Evolutionary conservation across 768 basidiomycete species (phyloP), one percentile per base, ranked within the genome.

Genomic region (Amanita exitialis): DNA sequence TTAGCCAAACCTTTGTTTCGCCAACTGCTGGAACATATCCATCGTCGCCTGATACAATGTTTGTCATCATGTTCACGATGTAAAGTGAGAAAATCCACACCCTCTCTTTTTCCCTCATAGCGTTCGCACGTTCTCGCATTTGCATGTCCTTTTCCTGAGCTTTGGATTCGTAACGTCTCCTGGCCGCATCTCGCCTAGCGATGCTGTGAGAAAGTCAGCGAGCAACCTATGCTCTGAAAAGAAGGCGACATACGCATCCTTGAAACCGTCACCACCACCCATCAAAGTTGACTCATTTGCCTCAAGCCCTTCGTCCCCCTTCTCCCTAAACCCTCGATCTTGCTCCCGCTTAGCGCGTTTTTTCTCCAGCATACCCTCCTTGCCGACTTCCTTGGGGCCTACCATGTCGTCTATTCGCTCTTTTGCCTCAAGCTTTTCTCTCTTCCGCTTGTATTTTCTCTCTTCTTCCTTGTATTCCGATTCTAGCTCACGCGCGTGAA

Each of bases 11-110:
- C 87, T 72, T 60, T 87, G 76, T 63, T 87, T 91, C n/a, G 92
- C 93, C 62, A 95, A 69, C 57, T 85, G 81, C 66, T 88, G 88
- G 66, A 96, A 92, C 91, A 93, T 94, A 52, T 90, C 90, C 90
- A 97, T 97, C 0, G 91, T 96, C 15, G 82, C 87, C 73, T 74
- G 38, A 3, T 12, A 20, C 7, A 44, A 23, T 2, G 39, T 34
- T 23, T 23, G n/a, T 30, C 6, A n/a, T 20, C 21, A 27, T 1
- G n/a, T 36, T 20, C 8, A 28, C 37, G n/a, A 30, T 3, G 3
- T 12, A 36, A 12, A 13, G 13, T 6, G 12, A 44, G 7, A 38
- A 23, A 27, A 20, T 21, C 30, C 51, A n/a, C 36, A 69, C 73
- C 63, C 82, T 83, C 59, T 96, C 92, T 61, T 89, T 93, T 61